Conservation (phyloP, 1,284 basidiomycete species). For the Pterula multifida region DNA sequence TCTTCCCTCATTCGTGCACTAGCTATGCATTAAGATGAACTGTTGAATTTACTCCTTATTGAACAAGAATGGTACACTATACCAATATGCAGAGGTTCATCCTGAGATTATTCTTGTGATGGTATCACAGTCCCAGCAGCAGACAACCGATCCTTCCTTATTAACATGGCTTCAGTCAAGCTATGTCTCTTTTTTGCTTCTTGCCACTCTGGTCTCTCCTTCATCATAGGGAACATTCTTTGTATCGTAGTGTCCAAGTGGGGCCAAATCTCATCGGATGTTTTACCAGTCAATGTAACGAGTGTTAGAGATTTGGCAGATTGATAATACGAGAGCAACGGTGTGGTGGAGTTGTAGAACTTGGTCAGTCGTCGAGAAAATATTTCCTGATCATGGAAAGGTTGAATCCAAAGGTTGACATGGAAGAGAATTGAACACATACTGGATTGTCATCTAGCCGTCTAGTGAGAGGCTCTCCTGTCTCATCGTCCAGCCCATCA, state of each 20-base stretch:
- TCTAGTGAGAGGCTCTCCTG: constrained; percentile 83
- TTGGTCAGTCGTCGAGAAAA: constrained; percentile 72
- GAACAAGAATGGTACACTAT: too few relatives aligned
- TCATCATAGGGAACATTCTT: constrained; percentile 43
- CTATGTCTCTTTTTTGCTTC: constrained; percentile 32
- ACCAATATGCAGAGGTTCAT: too few relatives aligned
- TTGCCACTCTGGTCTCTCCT: constrained; percentile 33
- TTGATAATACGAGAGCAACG: constrained; percentile 73
- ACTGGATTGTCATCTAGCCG: constrained; percentile 91
- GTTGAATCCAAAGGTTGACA: constrained; percentile 2
- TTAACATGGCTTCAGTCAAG: constrained; percentile 26
- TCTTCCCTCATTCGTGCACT: neutral
- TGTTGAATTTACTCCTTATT: neutral
- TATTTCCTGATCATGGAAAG: constrained; percentile 45
- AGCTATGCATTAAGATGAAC: neutral
- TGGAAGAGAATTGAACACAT: constrained; percentile 18
- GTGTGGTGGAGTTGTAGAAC: constrained; percentile 84
- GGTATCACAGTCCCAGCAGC: neutral
- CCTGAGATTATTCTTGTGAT: too few relatives aligned
- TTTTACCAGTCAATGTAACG: constrained; percentile 69
- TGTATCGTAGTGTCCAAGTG: constrained; percentile 53
- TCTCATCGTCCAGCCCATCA: constrained; percentile 82
- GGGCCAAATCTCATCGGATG: constrained; percentile 92
- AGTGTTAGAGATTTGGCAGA: constrained; percentile 35
- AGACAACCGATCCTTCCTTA: neutral